Evolutionary conservation across 2,329 filamentous ascomycete genomes (phyloP).

Genomic region (Rhinocladiella similis): DNA sequence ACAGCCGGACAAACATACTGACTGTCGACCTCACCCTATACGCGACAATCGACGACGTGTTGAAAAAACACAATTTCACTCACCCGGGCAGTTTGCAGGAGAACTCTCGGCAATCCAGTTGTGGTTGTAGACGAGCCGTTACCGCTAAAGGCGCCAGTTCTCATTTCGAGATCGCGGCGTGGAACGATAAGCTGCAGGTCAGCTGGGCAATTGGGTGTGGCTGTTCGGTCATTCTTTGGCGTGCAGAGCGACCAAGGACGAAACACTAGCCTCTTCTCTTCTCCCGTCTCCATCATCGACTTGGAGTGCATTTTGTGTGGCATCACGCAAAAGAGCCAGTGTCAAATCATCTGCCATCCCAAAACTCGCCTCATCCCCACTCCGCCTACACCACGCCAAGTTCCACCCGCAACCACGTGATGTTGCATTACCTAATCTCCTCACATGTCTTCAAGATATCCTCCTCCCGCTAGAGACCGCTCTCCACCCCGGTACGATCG

Average conservation of each 20-base stretch:
- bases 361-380: not conserved
- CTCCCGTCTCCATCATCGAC: not conserved
- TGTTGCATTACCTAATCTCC: not conserved
- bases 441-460: conserved; percentile 38
- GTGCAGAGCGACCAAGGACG: not conserved
- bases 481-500: conserved; percentile 70
- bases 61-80: not conserved
- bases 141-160: not conserved
- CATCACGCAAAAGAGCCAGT: conserved; percentile 1
- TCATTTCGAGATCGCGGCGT: no score
- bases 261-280: conserved; percentile 1
- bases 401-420: not conserved
- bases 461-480: conserved; percentile 66
- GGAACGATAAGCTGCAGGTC: conserved; percentile 1
- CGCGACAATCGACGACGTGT: not conserved
- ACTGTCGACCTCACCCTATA: not conserved
- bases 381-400: not conserved
- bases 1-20: not conserved
- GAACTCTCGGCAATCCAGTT: not conserved
- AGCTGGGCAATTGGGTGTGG: not conserved
- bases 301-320: not conserved
- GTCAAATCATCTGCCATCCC: not conserved
- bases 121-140: not conserved
- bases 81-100: not conserved
- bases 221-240: not conserved